Base-by-base conservation (phyloP, 192 early-diverging fungal genomes). In the Podochytrium sp. region DNA sequence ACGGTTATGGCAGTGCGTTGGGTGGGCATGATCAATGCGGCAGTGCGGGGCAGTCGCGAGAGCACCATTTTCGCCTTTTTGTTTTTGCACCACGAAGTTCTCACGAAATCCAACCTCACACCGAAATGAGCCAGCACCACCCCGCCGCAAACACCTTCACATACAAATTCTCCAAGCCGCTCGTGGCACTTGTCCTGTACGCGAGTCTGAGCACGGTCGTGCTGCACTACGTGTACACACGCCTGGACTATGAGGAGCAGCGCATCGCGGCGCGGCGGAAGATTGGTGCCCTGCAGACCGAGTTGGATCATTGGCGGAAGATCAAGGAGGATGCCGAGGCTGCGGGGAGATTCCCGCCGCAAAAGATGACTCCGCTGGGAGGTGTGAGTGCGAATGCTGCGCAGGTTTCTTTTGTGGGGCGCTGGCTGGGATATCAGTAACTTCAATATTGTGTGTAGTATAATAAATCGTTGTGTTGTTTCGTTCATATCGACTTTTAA, bases 241-340 rank as follows among this genome's bases (percentile, higher is more conserved):
- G 63, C 3, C 74, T 83, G 1, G 78, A 76, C 37, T 79, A 73
- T 66, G 81, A 79, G 58, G 78, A 83, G 68, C 49, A 74, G 37
- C 70, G 67, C 40, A 38, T 78, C 32, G 20, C 51, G 14, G 75
- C 75, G 33, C 61, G 37, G 16, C 56, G 14, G 12, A 18, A 77
- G 27, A 38, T 82, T 7, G 65, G 34, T 20, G 80, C 23, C 14
- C 55, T 82, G 56, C 25, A 68, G 16, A 50, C 40, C 12, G 65
- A 78, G 43, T 20, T 78, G 49, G 65, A 73, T 16, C 37, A 71
- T 57, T 67, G 69, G 50, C 25, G 68, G 27, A 43, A 32, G 16
- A 42, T 47, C 10, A 61, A 70, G 39, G 75, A 75, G 57, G 34
- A 52, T 7, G 25, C 7, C 7, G 59, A 61, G 38, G 34, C 59